Evolutionary conservation across 2,329 filamentous ascomycete genomes (phyloP).

Genomic region (Phoma sp.): DNA sequence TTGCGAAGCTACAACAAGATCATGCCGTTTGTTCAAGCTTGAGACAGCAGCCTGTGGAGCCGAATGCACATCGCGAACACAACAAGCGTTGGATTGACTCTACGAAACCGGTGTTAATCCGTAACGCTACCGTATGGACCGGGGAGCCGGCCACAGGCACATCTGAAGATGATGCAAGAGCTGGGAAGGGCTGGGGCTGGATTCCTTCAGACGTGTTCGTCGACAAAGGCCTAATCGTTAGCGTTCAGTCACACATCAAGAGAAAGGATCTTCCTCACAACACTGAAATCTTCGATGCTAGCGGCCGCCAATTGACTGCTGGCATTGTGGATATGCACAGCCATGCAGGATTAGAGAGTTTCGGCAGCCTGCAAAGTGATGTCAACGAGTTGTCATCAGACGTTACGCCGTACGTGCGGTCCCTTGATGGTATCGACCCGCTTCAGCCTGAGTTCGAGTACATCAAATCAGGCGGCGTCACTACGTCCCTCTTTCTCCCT

Average conservation of each 20-base stretch:
- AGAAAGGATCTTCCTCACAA: conserved; percentile 29
- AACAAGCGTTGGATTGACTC: conserved; percentile 68
- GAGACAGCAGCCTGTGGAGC: conserved; percentile 61
- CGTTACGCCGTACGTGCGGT: conserved; percentile 71
- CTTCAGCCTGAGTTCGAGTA: conserved; percentile 69
- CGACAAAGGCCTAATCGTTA: conserved; percentile 66
- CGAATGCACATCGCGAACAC: conserved; percentile 61
- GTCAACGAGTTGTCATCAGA: conserved; percentile 69
- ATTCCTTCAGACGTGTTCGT: conserved; percentile 65
- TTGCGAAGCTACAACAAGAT: conserved; percentile 61
- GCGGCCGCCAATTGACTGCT: conserved; percentile 66
- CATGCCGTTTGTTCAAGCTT: conserved; percentile 64
- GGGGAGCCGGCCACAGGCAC: conserved; percentile 65
- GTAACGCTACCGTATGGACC: conserved; percentile 71
- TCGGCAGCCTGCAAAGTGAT: conserved; percentile 65
- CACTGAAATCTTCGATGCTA: conserved; percentile 62
- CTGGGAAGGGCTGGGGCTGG: conserved; percentile 68
- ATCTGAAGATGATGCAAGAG: conserved; percentile 60
- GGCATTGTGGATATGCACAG: conserved; percentile 77
- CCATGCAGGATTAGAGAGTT: conserved; percentile 51
- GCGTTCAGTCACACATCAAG: conserved; percentile 57
- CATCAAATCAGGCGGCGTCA: conserved; percentile 77
- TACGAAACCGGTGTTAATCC: conserved; percentile 66
- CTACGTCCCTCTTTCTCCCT: conserved; percentile 70
- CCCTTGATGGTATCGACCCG: conserved; percentile 69